These are phyloP conservation scores for Pichia sp. DNA, from an alignment of 1,139 yeast species.

Conservation along the genomic window DNA sequence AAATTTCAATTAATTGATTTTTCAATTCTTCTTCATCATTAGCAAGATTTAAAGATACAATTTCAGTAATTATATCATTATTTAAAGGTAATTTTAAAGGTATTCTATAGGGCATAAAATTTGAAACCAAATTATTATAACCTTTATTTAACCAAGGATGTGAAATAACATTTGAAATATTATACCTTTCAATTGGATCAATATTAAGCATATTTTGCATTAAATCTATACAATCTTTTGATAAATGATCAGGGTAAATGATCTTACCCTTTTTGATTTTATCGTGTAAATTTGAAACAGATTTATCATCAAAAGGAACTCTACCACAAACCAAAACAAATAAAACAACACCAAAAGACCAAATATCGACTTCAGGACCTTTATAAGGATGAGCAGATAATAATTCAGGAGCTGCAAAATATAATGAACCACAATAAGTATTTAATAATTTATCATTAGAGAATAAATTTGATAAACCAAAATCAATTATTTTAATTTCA, in stretches of 20 bases:
- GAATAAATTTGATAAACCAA: conserved; percentile 87
- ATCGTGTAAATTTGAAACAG: conserved; percentile 86
- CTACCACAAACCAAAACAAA: conserved; percentile 95
- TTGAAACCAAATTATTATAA: conserved; percentile 64
- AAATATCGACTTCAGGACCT: conserved; percentile 96
- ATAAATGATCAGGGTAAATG: conserved; percentile 79
- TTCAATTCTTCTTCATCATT: conserved; percentile 46
- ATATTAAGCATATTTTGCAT: conserved; percentile 88
- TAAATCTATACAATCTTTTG: conserved; percentile 76
- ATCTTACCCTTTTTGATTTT: conserved; percentile 90
- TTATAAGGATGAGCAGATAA: conserved; percentile 85
- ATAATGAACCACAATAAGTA: conserved; percentile 95
- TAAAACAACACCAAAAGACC: conserved; percentile 96
- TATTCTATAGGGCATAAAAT: conserved; percentile 65
- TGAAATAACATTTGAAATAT: conserved; percentile 65
- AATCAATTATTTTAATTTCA: conserved; percentile 91
- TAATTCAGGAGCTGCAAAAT: conserved; percentile 97
- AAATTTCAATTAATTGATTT: conserved; percentile 48
- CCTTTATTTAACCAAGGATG: conserved; percentile 97
- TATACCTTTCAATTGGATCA: conserved; percentile 74
- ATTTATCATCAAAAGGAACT: conserved; percentile 96
- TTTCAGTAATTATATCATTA: conserved; percentile 59
- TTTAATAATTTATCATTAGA: conserved; percentile 66
- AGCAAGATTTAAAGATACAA: conserved; percentile 78
- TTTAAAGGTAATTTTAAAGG: conserved; percentile 76